Conservation (phyloP, 1,139 yeast genomes). For the Yamadazyma trypodendri region DNA sequence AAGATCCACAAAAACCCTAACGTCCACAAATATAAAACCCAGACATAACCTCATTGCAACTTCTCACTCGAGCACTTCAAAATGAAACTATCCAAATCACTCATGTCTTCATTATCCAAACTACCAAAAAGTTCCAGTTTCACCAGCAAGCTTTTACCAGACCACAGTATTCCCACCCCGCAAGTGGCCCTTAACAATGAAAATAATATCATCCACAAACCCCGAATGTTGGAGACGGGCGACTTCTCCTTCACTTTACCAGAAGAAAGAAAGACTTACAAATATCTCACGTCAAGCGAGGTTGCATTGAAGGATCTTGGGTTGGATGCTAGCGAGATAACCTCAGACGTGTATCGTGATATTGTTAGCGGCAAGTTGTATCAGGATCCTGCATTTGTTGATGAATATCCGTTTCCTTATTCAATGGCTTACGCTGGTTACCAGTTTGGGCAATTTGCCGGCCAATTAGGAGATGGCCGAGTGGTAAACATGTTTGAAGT, state of each 20-base stretch:
- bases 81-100: background rate
- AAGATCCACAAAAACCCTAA: too few relatives aligned
- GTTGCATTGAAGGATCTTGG: conserved; percentile 64
- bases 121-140: conserved; percentile 49
- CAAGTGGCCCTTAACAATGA: conserved; percentile 47
- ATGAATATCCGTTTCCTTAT: conserved; percentile 66
- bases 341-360: conserved; percentile 47
- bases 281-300: conserved; percentile 58
- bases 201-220: conserved; percentile 39
- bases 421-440: conserved; percentile 94
- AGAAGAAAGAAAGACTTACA: conserved; percentile 53
- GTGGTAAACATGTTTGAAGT: conserved; percentile 80
- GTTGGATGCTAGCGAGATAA: conserved; percentile 37
- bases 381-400: conserved; percentile 26
- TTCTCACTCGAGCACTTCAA: background rate
- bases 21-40: too few relatives aligned
- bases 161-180: conserved; percentile 52
- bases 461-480: conserved; percentile 95
- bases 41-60: too few relatives aligned
- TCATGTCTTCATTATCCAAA: conserved; percentile 16
- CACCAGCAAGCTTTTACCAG: conserved; percentile 55
- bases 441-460: conserved; percentile 96
- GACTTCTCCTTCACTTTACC: conserved; percentile 73
- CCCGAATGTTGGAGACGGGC: conserved; percentile 63
- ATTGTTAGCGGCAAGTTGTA: conserved; percentile 63